phyloP scores from a whole-genome alignment of 2,329 filamentous ascomycete species.

The Claviceps quebecensis region DNA sequence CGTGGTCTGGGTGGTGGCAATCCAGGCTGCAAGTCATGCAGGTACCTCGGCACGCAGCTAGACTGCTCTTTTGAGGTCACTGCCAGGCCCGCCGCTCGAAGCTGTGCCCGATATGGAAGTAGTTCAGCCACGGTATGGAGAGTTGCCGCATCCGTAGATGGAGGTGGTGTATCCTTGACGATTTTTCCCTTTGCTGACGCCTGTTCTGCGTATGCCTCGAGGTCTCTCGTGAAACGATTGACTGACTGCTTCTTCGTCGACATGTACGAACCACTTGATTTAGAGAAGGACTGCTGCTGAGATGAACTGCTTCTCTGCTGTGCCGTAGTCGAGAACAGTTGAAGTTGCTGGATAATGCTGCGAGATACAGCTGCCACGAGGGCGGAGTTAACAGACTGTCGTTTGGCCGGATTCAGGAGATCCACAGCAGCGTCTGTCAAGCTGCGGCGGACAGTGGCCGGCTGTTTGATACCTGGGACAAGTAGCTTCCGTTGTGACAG shows the following conservation, averaged over 20 bases:
- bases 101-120: constrained; percentile 38
- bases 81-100: constrained; percentile 38
- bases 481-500: constrained; percentile 3
- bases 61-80: constrained; percentile 37
- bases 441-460: constrained; percentile 2
- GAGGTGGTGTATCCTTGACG: constrained; percentile 26
- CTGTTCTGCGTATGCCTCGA: constrained; percentile 18
- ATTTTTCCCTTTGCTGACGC: constrained; percentile 23
- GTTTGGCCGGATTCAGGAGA: constrained; percentile 13
- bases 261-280: constrained; percentile 22
- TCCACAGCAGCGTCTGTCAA: constrained; percentile 8
- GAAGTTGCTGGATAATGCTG: constrained; percentile 30
- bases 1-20: not conserved
- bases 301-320: not conserved
- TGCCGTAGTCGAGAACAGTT: constrained; percentile 20
- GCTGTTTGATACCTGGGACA: not conserved
- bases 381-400: constrained; percentile 21
- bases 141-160: constrained; percentile 26
- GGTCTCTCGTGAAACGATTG: constrained; percentile 20
- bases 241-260: constrained; percentile 29
- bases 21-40: constrained; percentile 4
- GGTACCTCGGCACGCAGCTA: constrained; percentile 15
- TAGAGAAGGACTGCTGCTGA: not conserved
- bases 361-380: constrained; percentile 31
- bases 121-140: constrained; percentile 38